Evolutionary conservation across 1,284 basidiomycete genomes (phyloP).

Genomic region (Dichomitus squalens): DNA sequence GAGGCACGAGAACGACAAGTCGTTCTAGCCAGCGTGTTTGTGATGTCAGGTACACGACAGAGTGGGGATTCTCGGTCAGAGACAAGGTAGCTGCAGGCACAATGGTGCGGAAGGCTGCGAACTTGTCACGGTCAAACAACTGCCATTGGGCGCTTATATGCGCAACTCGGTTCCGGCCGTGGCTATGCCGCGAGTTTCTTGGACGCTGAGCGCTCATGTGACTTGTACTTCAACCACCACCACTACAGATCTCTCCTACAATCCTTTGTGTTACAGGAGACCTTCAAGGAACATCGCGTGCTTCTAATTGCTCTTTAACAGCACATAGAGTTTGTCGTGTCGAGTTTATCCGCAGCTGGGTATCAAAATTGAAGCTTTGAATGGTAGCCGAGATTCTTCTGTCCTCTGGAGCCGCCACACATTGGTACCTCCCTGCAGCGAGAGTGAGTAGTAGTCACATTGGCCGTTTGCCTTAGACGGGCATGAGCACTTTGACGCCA

Average conservation of each 20-base stretch:
- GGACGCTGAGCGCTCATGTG: background rate
- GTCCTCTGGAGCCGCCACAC: background rate
- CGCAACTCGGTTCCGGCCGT: background rate
- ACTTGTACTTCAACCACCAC: slow-evolving; percentile 4
- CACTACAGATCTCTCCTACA: background rate
- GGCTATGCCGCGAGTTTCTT: slow-evolving; percentile 9
- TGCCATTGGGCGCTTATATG: background rate
- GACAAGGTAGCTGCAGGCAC: no score
- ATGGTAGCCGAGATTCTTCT: background rate
- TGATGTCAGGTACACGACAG: no score
- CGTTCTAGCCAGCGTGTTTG: no score
- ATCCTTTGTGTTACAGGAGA: background rate
- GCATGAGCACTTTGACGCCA: slow-evolving; percentile 22
- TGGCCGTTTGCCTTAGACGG: background rate
- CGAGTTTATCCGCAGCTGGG: background rate
- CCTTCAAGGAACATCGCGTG: background rate
- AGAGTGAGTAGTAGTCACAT: background rate
- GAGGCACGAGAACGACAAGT: no score
- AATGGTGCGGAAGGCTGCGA: no score
- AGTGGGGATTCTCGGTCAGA: no score
- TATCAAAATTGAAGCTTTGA: background rate
- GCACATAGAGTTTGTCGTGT: background rate
- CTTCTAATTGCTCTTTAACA: background rate
- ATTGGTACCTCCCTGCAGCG: background rate
- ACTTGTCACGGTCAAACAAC: no score